A percentile compares a stretch with the other conserved stretches of the same genome.
These are phyloP conservation scores for Monosporascus sp. DNA, from an alignment of 2,329 filamentous ascomycete genomes.

Conservation along the genomic window DNA sequence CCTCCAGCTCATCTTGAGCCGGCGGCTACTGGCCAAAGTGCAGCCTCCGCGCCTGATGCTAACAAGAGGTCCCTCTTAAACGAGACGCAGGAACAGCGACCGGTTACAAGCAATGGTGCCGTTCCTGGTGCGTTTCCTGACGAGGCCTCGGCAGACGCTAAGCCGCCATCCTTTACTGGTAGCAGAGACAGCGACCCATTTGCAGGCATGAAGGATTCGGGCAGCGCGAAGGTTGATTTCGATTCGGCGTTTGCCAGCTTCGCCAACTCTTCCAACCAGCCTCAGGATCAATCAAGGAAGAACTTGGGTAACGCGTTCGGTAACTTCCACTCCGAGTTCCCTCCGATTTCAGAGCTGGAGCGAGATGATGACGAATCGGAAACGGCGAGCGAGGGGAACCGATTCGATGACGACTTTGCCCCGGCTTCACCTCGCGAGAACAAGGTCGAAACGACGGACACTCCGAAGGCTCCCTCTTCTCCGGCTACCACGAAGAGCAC, in stretches of 20 bases:
- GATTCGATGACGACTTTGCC: slow-evolving; percentile 92
- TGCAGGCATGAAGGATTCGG: slow-evolving; percentile 42
- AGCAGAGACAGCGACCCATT: slow-evolving; percentile 45
- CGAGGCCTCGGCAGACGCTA: slow-evolving; percentile 26
- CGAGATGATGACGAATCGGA: slow-evolving; percentile 83
- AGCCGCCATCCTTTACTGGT: slow-evolving; percentile 20
- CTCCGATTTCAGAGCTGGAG: slow-evolving; percentile 83
- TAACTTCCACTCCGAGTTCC: slow-evolving; percentile 73
- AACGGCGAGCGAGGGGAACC: slow-evolving; percentile 69
- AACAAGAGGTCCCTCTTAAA: slow-evolving; percentile 22
- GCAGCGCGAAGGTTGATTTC: slow-evolving; percentile 72
- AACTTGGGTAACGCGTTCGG: slow-evolving; percentile 41
- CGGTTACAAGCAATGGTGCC: slow-evolving; percentile 27
- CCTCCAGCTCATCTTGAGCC: slow-evolving; percentile 35
- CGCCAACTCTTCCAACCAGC: slow-evolving; percentile 44
- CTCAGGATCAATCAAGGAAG: slow-evolving; percentile 36
- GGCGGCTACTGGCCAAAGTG: slow-evolving; percentile 30
- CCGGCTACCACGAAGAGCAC: slow-evolving; percentile 24
- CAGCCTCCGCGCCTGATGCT: slow-evolving; percentile 27
- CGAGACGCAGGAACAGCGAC: slow-evolving; percentile 18
- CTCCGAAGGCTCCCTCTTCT: slow-evolving; percentile 19
- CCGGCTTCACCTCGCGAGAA: slow-evolving; percentile 49
- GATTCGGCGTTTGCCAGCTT: slow-evolving; percentile 82
- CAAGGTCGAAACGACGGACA: slow-evolving; percentile 21
- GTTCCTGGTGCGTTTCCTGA: slow-evolving; percentile 51